phyloP scores from a whole-genome alignment of 345 rosid species.

The Citrus sp. region DNA sequence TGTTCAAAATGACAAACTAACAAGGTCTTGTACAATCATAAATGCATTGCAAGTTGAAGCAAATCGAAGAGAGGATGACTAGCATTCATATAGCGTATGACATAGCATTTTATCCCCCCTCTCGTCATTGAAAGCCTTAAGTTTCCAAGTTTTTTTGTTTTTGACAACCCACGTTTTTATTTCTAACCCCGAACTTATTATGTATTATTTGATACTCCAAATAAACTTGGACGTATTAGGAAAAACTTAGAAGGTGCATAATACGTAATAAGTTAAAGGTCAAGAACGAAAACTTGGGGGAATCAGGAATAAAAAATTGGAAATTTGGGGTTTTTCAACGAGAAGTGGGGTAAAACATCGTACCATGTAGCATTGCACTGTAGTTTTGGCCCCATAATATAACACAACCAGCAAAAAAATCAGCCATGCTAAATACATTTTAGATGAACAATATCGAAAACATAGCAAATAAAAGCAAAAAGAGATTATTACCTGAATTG shows the following conservation, averaged over 20 bases:
- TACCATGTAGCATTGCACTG: not conserved
- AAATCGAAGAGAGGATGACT: not conserved
- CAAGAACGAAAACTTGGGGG: not conserved
- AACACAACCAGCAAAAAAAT: not conserved
- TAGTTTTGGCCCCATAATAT: not conserved
- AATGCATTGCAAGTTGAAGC: not conserved
- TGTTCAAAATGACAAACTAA: not conserved
- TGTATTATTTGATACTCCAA: not conserved
- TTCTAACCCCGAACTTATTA: not conserved
- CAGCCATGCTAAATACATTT: not conserved
- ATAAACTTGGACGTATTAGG: not conserved
- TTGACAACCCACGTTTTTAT: not conserved
- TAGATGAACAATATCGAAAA: not conserved
- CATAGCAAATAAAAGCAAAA: not conserved
- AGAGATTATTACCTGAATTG: slow-evolving; percentile 71
- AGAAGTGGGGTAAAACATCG: not conserved
- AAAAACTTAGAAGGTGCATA: not conserved
- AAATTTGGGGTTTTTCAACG: not conserved
- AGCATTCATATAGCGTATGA: no score
- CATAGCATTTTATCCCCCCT: not conserved
- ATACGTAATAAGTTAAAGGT: not conserved
- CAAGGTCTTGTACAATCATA: not conserved
- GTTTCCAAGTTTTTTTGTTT: not conserved
- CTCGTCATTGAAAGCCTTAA: not conserved
- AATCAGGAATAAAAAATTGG: not conserved